Conservation (phyloP, 495 filamentous ascomycete genomes). For the Aspergillus leporis region DNA sequence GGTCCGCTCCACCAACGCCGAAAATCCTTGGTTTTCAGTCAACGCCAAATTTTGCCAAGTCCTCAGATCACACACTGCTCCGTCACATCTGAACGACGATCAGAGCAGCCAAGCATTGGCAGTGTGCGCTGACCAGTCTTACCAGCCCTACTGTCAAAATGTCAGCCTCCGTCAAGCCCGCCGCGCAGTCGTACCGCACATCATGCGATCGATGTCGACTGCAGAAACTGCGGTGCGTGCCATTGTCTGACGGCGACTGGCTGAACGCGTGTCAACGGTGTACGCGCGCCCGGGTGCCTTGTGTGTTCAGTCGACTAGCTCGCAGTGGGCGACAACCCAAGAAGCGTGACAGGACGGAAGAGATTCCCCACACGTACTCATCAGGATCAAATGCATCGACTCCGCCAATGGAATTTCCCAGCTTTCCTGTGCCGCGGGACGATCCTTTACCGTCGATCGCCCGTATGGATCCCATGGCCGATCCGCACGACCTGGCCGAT, state of each 20-base stretch:
- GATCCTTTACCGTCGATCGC: neutral
- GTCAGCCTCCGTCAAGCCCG: too few relatives aligned
- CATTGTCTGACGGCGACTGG: neutral
- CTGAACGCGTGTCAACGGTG: constrained; percentile 4
- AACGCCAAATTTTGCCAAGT: too few relatives aligned
- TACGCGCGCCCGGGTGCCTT: constrained; percentile 1
- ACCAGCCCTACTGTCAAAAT: too few relatives aligned
- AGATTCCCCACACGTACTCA: neutral
- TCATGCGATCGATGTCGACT: constrained; percentile 4
- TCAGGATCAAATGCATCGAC: neutral
- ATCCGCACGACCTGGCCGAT: too few relatives aligned
- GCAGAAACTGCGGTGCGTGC: neutral
- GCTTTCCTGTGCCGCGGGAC: too few relatives aligned
- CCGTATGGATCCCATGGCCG: neutral
- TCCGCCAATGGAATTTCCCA: too few relatives aligned
- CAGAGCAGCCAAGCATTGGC: too few relatives aligned
- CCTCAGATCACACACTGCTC: too few relatives aligned
- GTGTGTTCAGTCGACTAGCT: neutral
- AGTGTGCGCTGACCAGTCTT: too few relatives aligned
- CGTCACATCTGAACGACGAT: too few relatives aligned
- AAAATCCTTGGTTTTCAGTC: too few relatives aligned
- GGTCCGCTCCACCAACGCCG: too few relatives aligned
- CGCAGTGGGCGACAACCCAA: neutral
- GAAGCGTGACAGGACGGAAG: neutral
- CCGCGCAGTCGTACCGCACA: constrained; percentile 1